Evolutionary conservation across 352 stramenopile species (phyloP).

Genomic region (Pythium utonaiense): DNA sequence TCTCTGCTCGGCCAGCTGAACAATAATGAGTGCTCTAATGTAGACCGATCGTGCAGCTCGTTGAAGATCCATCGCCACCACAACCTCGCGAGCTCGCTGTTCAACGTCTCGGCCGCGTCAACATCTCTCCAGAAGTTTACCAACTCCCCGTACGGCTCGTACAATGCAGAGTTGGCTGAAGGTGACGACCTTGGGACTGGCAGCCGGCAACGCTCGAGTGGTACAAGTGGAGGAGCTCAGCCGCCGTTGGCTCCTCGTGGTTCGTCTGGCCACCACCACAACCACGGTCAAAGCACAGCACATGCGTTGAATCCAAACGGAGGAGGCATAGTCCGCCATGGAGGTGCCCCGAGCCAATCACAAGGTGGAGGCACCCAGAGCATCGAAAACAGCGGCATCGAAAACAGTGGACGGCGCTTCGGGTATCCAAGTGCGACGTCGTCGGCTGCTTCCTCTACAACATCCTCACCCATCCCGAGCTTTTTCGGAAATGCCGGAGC

Average conservation of each 20-base stretch:
- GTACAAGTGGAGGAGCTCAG: constrained; percentile 8
- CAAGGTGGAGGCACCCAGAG: not conserved
- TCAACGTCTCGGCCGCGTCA: constrained; percentile 42
- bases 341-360: not conserved
- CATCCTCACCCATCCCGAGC: constrained; percentile 29
- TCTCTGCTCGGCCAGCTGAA: no score
- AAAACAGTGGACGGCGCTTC: constrained; percentile 17
- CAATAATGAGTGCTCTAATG: not conserved
- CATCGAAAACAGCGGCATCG: constrained; percentile 17
- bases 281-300: not conserved
- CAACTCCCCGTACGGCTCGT: constrained; percentile 28
- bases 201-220: constrained; percentile 1
- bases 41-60: constrained; percentile 81
- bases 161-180: constrained; percentile 11
- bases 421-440: constrained; percentile 21
- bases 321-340: constrained; percentile 22
- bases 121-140: constrained; percentile 26
- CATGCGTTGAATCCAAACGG: not conserved
- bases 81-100: constrained; percentile 54
- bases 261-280: constrained; percentile 9
- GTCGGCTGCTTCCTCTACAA: constrained; percentile 34
- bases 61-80: constrained; percentile 78
- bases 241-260: constrained; percentile 11
- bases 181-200: constrained; percentile 4
- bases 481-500: constrained; percentile 31